A percentile compares a stretch with the other conserved stretches of the same genome.
phyloP scores from a whole-genome alignment of 768 basidiomycete genomes.

The Boletus rufocinnamomeus region DNA sequence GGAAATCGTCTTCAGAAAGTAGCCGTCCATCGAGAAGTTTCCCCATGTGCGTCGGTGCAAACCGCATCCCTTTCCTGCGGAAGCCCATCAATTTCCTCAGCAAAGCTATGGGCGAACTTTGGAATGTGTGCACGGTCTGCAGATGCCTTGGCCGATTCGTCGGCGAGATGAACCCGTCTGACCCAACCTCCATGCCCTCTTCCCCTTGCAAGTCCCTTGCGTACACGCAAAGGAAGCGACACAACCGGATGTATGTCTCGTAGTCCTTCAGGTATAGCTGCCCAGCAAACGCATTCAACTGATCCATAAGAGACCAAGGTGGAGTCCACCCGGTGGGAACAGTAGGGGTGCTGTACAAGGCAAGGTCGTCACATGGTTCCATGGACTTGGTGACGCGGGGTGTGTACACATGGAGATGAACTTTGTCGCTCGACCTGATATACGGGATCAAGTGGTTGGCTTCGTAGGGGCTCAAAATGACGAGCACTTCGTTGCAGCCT shows the following conservation, averaged over 20 bases:
- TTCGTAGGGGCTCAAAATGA: too few relatives aligned
- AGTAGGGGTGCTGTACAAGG: conserved; percentile 12
- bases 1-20: conserved; percentile 20
- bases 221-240: too few relatives aligned
- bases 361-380: conserved; percentile 40
- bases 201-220: conserved; percentile 17
- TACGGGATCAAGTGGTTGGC: conserved; percentile 37
- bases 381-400: conserved; percentile 39
- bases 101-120: conserved; percentile 36
- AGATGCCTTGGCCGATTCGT: conserved; percentile 12
- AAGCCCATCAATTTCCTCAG: conserved; percentile 24
- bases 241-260: too few relatives aligned
- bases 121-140: conserved; percentile 29
- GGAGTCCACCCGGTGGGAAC: neutral
- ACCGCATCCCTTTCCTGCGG: too few relatives aligned
- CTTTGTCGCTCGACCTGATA: conserved; percentile 35
- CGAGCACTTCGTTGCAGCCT: too few relatives aligned
- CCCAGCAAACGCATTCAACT: too few relatives aligned
- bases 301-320: neutral
- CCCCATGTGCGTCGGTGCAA: too few relatives aligned
- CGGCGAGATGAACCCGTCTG: conserved; percentile 25
- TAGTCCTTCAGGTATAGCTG: too few relatives aligned
- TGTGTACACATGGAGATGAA: conserved; percentile 45
- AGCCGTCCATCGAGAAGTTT: too few relatives aligned
- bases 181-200: conserved; percentile 3